These are phyloP conservation scores for Myriosclerotinia curreyana DNA, from an alignment of 2,329 filamentous ascomycete genomes.

Conservation along the genomic window DNA sequence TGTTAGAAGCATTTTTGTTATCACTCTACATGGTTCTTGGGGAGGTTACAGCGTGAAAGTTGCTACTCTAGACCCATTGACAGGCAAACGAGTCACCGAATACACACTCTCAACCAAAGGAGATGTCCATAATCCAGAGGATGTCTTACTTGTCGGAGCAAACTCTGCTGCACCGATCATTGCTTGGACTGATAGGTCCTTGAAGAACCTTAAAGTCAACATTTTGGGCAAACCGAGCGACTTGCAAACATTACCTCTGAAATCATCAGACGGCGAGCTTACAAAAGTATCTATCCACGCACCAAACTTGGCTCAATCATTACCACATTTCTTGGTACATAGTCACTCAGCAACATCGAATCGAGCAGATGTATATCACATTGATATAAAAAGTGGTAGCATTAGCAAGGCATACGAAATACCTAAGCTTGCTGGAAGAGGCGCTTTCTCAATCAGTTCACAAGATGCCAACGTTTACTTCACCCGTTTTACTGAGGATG, in stretches of 20 bases:
- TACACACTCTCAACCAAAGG: slow-evolving; percentile 69
- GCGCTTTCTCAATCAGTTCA: slow-evolving; percentile 76
- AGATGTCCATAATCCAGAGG: slow-evolving; percentile 62
- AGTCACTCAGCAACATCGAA: slow-evolving; percentile 67
- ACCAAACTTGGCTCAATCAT: slow-evolving; percentile 66
- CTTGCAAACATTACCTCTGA: slow-evolving; percentile 53
- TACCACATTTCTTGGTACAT: slow-evolving; percentile 82
- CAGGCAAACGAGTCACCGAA: slow-evolving; percentile 69
- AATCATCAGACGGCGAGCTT: slow-evolving; percentile 49
- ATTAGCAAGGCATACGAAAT: slow-evolving; percentile 79
- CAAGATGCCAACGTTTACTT: slow-evolving; percentile 84
- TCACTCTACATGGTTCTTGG: slow-evolving; percentile 68
- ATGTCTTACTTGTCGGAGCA: slow-evolving; percentile 71
- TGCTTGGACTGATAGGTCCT: slow-evolving; percentile 66
- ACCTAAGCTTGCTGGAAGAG: slow-evolving; percentile 65
- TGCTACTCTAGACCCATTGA: slow-evolving; percentile 66
- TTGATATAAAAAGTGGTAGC: slow-evolving; percentile 66
- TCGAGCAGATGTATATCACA: slow-evolving; percentile 82
- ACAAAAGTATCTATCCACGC: slow-evolving; percentile 66
- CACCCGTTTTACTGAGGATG: slow-evolving; percentile 72
- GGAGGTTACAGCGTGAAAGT: slow-evolving; percentile 76
- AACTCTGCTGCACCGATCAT: slow-evolving; percentile 73
- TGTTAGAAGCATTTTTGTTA: slow-evolving; percentile 68
- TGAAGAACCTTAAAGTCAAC: slow-evolving; percentile 66
- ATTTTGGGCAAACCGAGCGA: slow-evolving; percentile 59